phyloP scores from a whole-genome alignment of 208 protist genomes.

The Kentomonas sorsogonicus region DNA sequence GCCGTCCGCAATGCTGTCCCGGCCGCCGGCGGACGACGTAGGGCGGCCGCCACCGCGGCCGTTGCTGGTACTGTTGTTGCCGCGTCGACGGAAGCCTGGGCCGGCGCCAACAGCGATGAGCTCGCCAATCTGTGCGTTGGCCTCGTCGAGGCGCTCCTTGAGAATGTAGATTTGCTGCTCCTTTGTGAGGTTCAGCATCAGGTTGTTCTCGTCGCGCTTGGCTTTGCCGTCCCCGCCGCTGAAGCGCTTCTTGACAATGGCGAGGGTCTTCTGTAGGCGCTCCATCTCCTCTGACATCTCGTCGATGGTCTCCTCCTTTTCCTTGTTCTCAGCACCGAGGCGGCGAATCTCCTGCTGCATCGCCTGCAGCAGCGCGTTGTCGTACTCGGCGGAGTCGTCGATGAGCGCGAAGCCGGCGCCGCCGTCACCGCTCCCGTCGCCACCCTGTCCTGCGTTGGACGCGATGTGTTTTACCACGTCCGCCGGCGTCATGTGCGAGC shows the following conservation, averaged over 20 bases:
- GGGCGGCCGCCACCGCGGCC: background rate
- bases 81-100: background rate
- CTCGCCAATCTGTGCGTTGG: conserved; percentile 42
- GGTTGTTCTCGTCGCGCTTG: conserved; percentile 14
- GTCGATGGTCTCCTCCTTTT: conserved; percentile 24
- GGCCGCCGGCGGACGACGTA: background rate
- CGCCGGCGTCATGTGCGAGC: conserved; percentile 30
- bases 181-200: conserved; percentile 52
- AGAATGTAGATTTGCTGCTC: conserved; percentile 83
- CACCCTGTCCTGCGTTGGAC: background rate
- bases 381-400: conserved; percentile 28
- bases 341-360: conserved; percentile 53
- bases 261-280: conserved; percentile 35
- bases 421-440: background rate
- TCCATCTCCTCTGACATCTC: conserved; percentile 36
- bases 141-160: conserved; percentile 66
- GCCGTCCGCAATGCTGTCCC: background rate
- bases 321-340: conserved; percentile 48
- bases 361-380: conserved; percentile 25
- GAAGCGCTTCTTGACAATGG: conserved; percentile 23
- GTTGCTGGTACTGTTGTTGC: background rate
- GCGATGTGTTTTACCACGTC: conserved; percentile 20
- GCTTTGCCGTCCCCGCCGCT: background rate
- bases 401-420: conserved; percentile 28
- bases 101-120: conserved; percentile 11